Evolutionary conservation across 2,329 filamentous ascomycete species (phyloP).

Genomic region (Ampelomyces quisqualis): DNA sequence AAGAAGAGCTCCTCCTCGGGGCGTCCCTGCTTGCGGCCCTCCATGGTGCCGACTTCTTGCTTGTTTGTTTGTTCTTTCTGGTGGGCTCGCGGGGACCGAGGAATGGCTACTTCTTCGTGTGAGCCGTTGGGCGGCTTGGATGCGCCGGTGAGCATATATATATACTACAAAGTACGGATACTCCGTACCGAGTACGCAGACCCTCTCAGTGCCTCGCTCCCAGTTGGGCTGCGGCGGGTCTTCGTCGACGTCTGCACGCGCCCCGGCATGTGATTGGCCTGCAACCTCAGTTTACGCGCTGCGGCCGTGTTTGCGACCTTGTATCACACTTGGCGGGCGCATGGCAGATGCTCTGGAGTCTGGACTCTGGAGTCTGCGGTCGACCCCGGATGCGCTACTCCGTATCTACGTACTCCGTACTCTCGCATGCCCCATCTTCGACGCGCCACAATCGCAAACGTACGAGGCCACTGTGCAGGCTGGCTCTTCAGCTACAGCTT

Average conservation of each 20-base stretch:
- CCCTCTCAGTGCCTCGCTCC: constrained; percentile 11
- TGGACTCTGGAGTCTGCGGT: too few relatives aligned
- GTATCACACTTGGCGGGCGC: constrained; percentile 39
- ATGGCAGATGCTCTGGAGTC: constrained; percentile 13
- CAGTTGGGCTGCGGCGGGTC: constrained; percentile 29
- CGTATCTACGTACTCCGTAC: constrained; percentile 22
- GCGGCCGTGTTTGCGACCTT: constrained; percentile 31
- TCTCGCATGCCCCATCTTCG: background rate
- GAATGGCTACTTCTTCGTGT: too few relatives aligned
- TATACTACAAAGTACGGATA: too few relatives aligned
- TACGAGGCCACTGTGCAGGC: constrained; percentile 27
- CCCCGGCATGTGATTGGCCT: constrained; percentile 27
- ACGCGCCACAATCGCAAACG: constrained; percentile 21
- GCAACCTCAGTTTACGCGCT: constrained; percentile 28
- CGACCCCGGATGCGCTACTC: too few relatives aligned
- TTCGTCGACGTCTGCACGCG: constrained; percentile 17
- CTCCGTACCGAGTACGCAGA: too few relatives aligned
- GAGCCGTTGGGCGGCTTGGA: too few relatives aligned
- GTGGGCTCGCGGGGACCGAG: constrained; percentile 24
- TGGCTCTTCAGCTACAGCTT: constrained; percentile 24
- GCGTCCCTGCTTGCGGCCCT: constrained; percentile 60
- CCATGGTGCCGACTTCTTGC: constrained; percentile 32
- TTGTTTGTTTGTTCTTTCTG: too few relatives aligned
- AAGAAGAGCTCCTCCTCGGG: constrained; percentile 85
- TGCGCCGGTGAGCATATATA: constrained; percentile 17